Evolutionary conservation across 805 yeast genomes (phyloP).

Genomic region (Danielia reshetovae): DNA sequence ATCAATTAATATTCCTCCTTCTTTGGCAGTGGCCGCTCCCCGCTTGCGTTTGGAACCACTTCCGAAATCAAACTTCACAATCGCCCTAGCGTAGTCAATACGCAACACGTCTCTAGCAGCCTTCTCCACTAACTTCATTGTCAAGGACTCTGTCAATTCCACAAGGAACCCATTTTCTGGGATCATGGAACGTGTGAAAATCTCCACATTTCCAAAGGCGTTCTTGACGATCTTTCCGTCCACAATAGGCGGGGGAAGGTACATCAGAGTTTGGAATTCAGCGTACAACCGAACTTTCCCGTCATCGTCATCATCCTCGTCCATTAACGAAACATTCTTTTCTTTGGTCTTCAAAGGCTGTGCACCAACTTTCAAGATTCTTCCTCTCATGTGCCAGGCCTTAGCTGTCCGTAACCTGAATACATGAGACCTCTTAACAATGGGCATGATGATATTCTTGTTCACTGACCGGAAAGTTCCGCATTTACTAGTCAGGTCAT

Average conservation of each 20-base stretch:
- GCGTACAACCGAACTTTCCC: constrained; percentile 58
- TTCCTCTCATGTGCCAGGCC: constrained; percentile 83
- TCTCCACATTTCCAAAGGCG: constrained; percentile 78
- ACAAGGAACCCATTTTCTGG: constrained; percentile 75
- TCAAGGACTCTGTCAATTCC: constrained; percentile 16
- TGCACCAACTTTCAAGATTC: constrained; percentile 67
- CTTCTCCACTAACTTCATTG: constrained; percentile 49
- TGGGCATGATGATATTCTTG: constrained; percentile 41
- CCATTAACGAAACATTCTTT: constrained; percentile 14
- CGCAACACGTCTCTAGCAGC: constrained; percentile 66
- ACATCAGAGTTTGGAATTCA: constrained; percentile 70
- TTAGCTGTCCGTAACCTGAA: constrained; percentile 63
- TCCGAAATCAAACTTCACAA: constrained; percentile 76
- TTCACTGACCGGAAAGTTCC: constrained; percentile 57
- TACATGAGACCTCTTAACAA: constrained; percentile 67
- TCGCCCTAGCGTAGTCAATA: constrained; percentile 83
- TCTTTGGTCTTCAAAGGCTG: constrained; percentile 54
- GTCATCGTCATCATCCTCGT: constrained; percentile 52
- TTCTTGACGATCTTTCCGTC: constrained; percentile 72
- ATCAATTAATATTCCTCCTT: constrained; percentile 76
- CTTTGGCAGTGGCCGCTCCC: constrained; percentile 54
- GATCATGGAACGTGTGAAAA: constrained; percentile 74
- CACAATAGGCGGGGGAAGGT: constrained; percentile 58
- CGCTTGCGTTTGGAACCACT: constrained; percentile 27
- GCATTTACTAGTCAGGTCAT: constrained; percentile 49